Evolutionary conservation across 2,329 filamentous ascomycete genomes (phyloP).

Genomic region (Phyllosticta ampelicida): DNA sequence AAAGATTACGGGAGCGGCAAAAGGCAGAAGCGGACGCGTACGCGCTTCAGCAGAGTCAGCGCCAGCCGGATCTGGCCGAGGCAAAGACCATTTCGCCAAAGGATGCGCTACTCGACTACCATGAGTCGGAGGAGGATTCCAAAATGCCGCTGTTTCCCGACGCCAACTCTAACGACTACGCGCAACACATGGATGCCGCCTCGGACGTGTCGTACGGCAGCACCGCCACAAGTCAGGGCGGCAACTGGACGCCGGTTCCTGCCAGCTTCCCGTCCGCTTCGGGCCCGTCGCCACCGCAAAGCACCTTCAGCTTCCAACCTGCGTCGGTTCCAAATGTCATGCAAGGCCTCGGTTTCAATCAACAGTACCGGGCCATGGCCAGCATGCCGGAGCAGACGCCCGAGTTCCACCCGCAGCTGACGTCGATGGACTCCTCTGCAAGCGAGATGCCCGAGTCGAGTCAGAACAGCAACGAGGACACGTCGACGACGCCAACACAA

Average conservation of each 20-base stretch:
- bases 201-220: conserved; percentile 33
- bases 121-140: conserved; percentile 59
- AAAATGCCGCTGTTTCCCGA: conserved; percentile 65
- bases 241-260: conserved; percentile 20
- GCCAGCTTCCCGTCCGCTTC: conserved; percentile 20
- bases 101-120: conserved; percentile 78
- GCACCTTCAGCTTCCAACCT: conserved; percentile 37
- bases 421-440: conserved; percentile 51
- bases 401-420: conserved; percentile 46
- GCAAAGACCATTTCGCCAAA: conserved; percentile 88
- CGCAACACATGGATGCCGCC: conserved; percentile 23
- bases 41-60: conserved; percentile 30
- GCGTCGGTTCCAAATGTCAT: conserved; percentile 27
- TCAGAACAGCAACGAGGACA: conserved; percentile 21
- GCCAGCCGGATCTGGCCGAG: conserved; percentile 30
- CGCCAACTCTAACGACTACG: conserved; percentile 43
- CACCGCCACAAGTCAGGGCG: conserved; percentile 32
- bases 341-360: conserved; percentile 23
- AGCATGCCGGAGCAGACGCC: conserved; percentile 36
- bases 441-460: conserved; percentile 38
- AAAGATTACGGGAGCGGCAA: conserved; percentile 49
- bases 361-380: conserved; percentile 26
- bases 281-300: conserved; percentile 17
- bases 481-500: conserved; percentile 19
- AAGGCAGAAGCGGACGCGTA: conserved; percentile 51